Percentiles rank a stretch among this genome's conserved stretches.
Conservation (phyloP, 2,329 filamentous ascomycete genomes). For the Cladosporium sp. region DNA sequence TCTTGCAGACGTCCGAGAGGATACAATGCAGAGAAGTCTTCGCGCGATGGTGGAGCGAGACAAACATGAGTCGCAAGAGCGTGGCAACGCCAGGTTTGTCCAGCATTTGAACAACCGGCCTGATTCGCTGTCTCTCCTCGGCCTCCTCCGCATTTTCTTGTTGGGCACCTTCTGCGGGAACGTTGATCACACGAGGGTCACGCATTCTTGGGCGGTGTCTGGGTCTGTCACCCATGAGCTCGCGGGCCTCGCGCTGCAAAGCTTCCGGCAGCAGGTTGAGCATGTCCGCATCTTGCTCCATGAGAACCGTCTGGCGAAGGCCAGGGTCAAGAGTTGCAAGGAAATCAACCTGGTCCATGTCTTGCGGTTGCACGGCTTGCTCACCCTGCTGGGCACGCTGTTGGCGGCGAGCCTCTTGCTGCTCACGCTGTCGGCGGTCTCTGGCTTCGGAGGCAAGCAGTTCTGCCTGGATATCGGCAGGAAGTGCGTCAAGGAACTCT, state of each 20-base stretch:
- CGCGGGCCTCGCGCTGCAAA: constrained; percentile 78
- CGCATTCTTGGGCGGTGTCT: constrained; percentile 12
- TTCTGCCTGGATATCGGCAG: constrained; percentile 83
- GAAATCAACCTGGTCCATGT: constrained; percentile 92
- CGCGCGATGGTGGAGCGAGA: constrained; percentile 82
- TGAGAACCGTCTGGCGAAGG: constrained; percentile 77
- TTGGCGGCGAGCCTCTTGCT: constrained; percentile 72
- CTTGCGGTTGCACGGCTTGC: constrained; percentile 55
- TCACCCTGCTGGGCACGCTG: constrained; percentile 41
- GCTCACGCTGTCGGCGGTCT: constrained; percentile 81
- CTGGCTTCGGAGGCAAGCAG: constrained; percentile 85
- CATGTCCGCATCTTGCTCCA: constrained; percentile 77
- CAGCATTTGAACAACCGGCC: constrained; percentile 89
- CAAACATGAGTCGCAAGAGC: constrained; percentile 97
- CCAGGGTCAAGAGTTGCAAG: constrained; percentile 81
- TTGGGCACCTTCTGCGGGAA: background rate
- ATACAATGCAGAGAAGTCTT: constrained; percentile 80
- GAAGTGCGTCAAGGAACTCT: constrained; percentile 89
- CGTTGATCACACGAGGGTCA: constrained; percentile 10
- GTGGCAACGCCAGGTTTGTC: constrained; percentile 95
- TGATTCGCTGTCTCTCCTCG: constrained; percentile 27
- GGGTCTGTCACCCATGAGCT: constrained; percentile 52
- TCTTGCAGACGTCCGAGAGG: constrained; percentile 87
- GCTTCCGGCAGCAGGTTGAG: constrained; percentile 79
- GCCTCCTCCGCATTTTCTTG: background rate